Conservation (phyloP, 495 filamentous ascomycete species). For the Xanthoparmelia taractica region DNA sequence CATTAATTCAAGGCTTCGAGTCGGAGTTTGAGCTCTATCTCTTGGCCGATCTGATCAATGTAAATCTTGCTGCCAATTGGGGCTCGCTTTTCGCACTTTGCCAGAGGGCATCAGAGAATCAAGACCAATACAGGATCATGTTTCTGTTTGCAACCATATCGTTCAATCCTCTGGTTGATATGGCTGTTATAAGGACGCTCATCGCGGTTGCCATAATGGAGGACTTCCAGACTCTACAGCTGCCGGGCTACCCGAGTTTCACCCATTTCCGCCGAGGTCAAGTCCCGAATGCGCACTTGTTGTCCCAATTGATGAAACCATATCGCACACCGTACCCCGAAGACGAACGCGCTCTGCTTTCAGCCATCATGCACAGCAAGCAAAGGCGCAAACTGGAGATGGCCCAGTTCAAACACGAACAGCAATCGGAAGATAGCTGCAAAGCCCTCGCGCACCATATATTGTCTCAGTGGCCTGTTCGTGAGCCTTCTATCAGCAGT, state of each 20-base stretch:
- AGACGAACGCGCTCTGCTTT: constrained; percentile 25
- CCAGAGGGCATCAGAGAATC: background rate
- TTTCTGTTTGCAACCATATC: constrained; percentile 38
- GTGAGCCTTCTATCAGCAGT: constrained; percentile 25
- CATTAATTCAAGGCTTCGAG: constrained; percentile 36
- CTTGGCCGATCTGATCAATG: constrained; percentile 30
- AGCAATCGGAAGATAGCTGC: constrained; percentile 25
- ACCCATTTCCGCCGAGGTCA: constrained; percentile 26
- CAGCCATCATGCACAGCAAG: constrained; percentile 22
- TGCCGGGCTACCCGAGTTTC: constrained; percentile 31
- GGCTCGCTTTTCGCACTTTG: constrained; percentile 37
- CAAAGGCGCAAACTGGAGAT: constrained; percentile 23
- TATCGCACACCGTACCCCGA: constrained; percentile 22
- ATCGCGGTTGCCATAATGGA: constrained; percentile 33
- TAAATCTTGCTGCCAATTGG: constrained; percentile 37
- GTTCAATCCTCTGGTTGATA: constrained; percentile 31
- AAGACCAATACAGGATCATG: constrained; percentile 35
- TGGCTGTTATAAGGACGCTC: constrained; percentile 33
- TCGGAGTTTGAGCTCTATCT: constrained; percentile 26
- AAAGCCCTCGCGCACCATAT: constrained; percentile 30
- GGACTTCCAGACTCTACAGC: constrained; percentile 30
- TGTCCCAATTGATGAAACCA: constrained; percentile 27
- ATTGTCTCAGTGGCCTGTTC: constrained; percentile 36
- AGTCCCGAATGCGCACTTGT: constrained; percentile 20
- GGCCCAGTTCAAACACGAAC: constrained; percentile 25